Evolutionary conservation across 805 yeast species (phyloP).

Genomic region (Ogataea angusta): DNA sequence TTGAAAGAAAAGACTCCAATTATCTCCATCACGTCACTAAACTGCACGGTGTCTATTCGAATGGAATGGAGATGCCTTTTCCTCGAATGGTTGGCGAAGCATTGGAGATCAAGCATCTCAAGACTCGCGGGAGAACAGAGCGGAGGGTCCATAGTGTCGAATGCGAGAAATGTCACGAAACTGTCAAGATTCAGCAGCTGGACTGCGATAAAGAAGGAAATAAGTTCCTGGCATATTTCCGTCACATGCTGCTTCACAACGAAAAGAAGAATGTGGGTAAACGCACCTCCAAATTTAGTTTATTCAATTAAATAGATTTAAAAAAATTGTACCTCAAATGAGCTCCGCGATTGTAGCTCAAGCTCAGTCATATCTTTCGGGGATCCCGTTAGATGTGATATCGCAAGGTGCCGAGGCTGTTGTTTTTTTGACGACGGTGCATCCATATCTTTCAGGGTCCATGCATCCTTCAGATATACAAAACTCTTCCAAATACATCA

Average conservation of each 20-base stretch:
- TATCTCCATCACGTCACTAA: constrained; percentile 34
- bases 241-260: constrained; percentile 30
- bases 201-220: constrained; percentile 18
- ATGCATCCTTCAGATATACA: constrained; percentile 25
- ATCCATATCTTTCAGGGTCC: constrained; percentile 57
- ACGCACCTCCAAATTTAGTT: constrained; percentile 6
- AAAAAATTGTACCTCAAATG: constrained; percentile 35
- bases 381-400: constrained; percentile 49
- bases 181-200: constrained; percentile 22
- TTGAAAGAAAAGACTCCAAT: constrained; percentile 24
- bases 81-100: constrained; percentile 26
- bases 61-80: constrained; percentile 29
- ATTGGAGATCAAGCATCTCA: constrained; percentile 15
- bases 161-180: constrained; percentile 23
- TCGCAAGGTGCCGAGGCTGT: constrained; percentile 94
- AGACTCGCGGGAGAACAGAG: constrained; percentile 17
- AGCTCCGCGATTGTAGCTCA: constrained; percentile 47
- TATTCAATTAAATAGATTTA: constrained; percentile 1
- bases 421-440: constrained; percentile 58
- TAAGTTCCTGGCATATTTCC: constrained; percentile 27
- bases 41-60: constrained; percentile 32
- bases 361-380: constrained; percentile 43
- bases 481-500: constrained; percentile 44
- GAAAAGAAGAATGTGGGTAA: constrained; percentile 24
- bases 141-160: constrained; percentile 21